These are phyloP conservation scores for Phaeotremella fagi DNA, from an alignment of 768 basidiomycete genomes.

Conservation along the genomic window DNA sequence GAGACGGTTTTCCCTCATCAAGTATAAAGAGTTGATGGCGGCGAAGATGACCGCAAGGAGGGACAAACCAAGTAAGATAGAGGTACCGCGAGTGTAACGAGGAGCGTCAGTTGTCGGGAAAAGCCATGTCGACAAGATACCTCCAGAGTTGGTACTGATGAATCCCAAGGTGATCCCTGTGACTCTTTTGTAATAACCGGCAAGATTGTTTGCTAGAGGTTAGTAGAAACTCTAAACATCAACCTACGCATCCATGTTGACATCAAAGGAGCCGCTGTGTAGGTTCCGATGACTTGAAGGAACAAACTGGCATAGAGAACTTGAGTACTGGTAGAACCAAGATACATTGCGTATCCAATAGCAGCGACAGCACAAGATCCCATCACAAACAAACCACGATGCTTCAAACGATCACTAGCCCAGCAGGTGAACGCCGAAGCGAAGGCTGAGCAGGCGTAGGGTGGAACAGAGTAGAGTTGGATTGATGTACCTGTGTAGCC, in stretches of 20 bases:
- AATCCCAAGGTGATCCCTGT: conserved; percentile 42
- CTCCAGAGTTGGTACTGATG: conserved; percentile 27
- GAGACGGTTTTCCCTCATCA: conserved; percentile 12
- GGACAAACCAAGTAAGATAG: conserved; percentile 11
- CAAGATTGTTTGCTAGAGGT: conserved; percentile 39
- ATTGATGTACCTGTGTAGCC: conserved; percentile 18
- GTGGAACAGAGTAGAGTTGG: conserved; percentile 28
- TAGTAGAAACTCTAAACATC: not conserved
- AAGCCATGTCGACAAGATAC: conserved; percentile 32
- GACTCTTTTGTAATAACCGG: conserved; percentile 45
- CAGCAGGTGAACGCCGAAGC: conserved; percentile 14
- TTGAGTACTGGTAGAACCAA: conserved; percentile 19
- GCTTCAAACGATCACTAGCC: conserved; percentile 12
- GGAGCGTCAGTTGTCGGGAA: conserved; percentile 30
- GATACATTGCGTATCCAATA: conserved; percentile 25
- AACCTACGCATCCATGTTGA: conserved; percentile 34
- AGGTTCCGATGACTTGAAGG: conserved; percentile 44
- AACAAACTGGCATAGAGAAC: conserved; percentile 41
- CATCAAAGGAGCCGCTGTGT: conserved; percentile 34
- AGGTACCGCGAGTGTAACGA: conserved; percentile 17
- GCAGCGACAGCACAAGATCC: conserved; percentile 15
- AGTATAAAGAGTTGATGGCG: conserved; percentile 14
- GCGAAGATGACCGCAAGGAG: conserved; percentile 13
- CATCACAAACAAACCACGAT: conserved; percentile 19
- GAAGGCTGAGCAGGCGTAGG: conserved; percentile 26